Conservation (phyloP, 2,329 filamentous ascomycete species). For the Penicillium polonicum region DNA sequence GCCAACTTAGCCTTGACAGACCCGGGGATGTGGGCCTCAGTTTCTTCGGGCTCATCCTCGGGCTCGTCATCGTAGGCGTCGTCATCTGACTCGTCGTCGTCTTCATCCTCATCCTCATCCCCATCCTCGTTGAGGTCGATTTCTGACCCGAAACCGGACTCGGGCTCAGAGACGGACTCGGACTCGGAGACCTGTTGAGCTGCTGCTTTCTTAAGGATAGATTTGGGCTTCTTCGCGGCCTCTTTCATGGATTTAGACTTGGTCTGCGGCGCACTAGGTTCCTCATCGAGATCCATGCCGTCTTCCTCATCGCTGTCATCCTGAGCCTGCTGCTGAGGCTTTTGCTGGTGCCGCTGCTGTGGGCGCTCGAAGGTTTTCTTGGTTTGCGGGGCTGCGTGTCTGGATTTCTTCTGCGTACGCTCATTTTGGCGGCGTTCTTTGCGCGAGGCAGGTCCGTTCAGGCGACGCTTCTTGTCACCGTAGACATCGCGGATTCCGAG, state of each 20-base stretch:
- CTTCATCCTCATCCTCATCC: constrained; percentile 19
- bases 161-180: not conserved
- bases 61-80: constrained; percentile 15
- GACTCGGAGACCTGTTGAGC: constrained; percentile 26
- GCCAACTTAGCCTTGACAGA: constrained; percentile 64
- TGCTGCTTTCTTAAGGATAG: constrained; percentile 39
- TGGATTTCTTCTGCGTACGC: constrained; percentile 59
- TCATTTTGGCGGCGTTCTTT: constrained; percentile 69
- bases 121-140: constrained; percentile 17
- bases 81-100: constrained; percentile 27
- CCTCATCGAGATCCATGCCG: constrained; percentile 19
- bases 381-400: constrained; percentile 29
- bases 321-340: constrained; percentile 12
- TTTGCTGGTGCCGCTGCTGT: constrained; percentile 16
- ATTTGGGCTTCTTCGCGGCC: constrained; percentile 29
- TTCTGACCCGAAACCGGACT: not conserved
- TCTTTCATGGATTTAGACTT: constrained; percentile 26
- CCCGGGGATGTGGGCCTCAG: constrained; percentile 31
- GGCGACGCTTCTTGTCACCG: constrained; percentile 33
- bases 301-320: constrained; percentile 26
- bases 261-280: constrained; percentile 13
- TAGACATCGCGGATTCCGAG: constrained; percentile 41
- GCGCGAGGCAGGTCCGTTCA: constrained; percentile 41
- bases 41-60: constrained; percentile 14
- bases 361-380: constrained; percentile 14